Evolutionary conservation across 108 stramenopile species (phyloP), one percentile per base, ranked within the genome.

Genomic region (Nitzschia putrida): DNA sequence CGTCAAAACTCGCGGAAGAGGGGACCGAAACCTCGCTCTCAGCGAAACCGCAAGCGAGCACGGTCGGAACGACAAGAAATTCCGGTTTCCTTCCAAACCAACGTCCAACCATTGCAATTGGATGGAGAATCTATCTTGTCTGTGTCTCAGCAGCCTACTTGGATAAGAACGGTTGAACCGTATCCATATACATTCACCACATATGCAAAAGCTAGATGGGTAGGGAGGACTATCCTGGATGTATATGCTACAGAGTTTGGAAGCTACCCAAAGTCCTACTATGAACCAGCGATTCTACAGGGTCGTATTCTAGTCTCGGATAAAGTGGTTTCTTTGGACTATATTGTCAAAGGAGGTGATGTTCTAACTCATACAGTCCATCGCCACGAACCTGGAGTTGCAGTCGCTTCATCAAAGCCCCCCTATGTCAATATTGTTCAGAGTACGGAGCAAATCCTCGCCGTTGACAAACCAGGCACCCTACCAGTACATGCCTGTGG

Each of bases 401-500:
- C 75, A 21, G 71, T 89, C 10, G 39, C 25, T 0, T 59, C 54
- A 8, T 9, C 65, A 16, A 39, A 25, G 8, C 34, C 61, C 37
- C 77, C 77, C 10, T 42, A 73, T 53, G 37, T 65, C 14, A 41
- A 49, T 16, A 74, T 74, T 37, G 69, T 95, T 42, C 52, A 74
- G 47, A 90, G 92, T 60, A 73, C 86, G 45, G 80, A 85, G 1
- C 57, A 71, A 14, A 6, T 93, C 11, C 13, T 94, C 38, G 83
- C 86, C 14, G 91, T 96, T 0, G 85, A 95, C 71, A 98, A 98
- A 70, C 98, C 98, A 40, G 80, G 89, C 18, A 90, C 91, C 14
- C 26, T 97, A 34, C 94, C 96, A 8, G 81, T 98, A 20, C 98
- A 98, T 83, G 92, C 98, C 3, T 97, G 96, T 69, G 98, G 97